Evolutionary conservation across 1,284 basidiomycete species (phyloP).

Genomic region (Gymnopus androsaceus): DNA sequence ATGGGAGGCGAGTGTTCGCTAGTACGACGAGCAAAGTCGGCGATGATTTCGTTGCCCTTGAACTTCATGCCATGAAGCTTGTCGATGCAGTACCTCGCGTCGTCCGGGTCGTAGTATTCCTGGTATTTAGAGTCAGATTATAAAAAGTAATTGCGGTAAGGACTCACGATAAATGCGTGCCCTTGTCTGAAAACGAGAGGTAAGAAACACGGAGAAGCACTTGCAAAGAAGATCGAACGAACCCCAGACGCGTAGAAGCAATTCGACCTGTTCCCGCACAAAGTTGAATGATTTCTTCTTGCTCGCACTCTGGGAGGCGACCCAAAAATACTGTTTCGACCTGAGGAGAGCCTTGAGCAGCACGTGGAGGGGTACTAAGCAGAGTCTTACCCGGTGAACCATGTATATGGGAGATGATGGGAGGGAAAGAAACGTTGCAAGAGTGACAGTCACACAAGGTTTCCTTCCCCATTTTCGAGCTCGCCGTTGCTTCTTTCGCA

Average conservation of each 20-base stretch:
- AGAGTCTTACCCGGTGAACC: too few relatives aligned
- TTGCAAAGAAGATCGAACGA: background rate
- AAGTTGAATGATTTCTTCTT: background rate
- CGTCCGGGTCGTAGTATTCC: background rate
- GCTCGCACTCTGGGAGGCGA: background rate
- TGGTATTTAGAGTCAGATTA: too few relatives aligned
- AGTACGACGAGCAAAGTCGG: background rate
- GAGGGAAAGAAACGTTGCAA: too few relatives aligned
- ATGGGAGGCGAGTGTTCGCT: too few relatives aligned
- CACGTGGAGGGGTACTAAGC: too few relatives aligned
- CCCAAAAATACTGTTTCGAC: background rate
- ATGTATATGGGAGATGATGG: too few relatives aligned
- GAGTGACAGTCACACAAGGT: too few relatives aligned
- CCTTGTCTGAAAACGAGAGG: background rate
- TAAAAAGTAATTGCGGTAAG: too few relatives aligned
- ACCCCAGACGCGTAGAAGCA: background rate
- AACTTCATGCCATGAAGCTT: background rate
- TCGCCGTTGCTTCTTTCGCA: too few relatives aligned
- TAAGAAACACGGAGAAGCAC: background rate
- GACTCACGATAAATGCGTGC: background rate
- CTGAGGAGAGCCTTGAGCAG: too few relatives aligned
- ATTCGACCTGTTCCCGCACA: background rate
- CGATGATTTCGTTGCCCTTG: constrained; percentile 1
- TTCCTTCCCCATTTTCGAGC: too few relatives aligned
- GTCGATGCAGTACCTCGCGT: background rate